phyloP scores from a whole-genome alignment of 192 early-diverging fungal genomes.

The Chytriomyces hyalinus region DNA sequence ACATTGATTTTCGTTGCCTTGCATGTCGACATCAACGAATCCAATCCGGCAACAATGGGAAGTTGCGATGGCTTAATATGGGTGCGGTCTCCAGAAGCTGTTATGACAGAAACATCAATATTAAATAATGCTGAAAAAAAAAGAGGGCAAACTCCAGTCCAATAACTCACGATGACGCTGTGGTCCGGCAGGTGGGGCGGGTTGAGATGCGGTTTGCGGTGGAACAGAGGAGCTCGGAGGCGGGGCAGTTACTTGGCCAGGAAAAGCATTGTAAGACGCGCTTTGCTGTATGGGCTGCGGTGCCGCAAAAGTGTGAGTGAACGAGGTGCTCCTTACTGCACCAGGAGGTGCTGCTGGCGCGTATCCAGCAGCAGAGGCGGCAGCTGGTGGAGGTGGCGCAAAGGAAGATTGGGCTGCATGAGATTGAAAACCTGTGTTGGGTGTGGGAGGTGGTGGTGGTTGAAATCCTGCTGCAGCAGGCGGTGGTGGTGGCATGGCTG shows the following conservation, averaged over 20 bases:
- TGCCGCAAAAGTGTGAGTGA: slow-evolving; percentile 13
- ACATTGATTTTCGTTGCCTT: slow-evolving; percentile 26
- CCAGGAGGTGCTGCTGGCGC: slow-evolving; percentile 46
- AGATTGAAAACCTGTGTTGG: not conserved
- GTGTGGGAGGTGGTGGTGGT: not conserved
- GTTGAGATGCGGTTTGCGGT: slow-evolving; percentile 37
- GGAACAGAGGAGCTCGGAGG: slow-evolving; percentile 24
- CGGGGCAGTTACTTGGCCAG: slow-evolving; percentile 16
- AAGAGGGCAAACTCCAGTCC: not conserved
- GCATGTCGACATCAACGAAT: slow-evolving; percentile 25
- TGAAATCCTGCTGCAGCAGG: slow-evolving; percentile 5
- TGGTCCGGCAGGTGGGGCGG: slow-evolving; percentile 34
- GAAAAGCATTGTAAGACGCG: slow-evolving; percentile 13
- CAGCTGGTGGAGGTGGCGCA: slow-evolving; percentile 44
- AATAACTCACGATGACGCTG: slow-evolving; percentile 59
- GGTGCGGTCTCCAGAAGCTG: slow-evolving; percentile 80
- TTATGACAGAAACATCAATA: not conserved
- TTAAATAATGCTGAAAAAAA: not conserved
- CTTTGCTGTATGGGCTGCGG: slow-evolving; percentile 33
- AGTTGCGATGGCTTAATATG: slow-evolving; percentile 80
- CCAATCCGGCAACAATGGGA: slow-evolving; percentile 56
- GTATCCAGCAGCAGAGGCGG: slow-evolving; percentile 41
- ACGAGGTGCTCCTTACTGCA: slow-evolving; percentile 35
- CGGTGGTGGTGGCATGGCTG: not conserved
- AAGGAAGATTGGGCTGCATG: slow-evolving; percentile 9